Percentiles rank a stretch among this genome's conserved stretches.
Evolutionary conservation across 768 basidiomycete genomes (phyloP).

Genomic region (Chalciporus chontae): DNA sequence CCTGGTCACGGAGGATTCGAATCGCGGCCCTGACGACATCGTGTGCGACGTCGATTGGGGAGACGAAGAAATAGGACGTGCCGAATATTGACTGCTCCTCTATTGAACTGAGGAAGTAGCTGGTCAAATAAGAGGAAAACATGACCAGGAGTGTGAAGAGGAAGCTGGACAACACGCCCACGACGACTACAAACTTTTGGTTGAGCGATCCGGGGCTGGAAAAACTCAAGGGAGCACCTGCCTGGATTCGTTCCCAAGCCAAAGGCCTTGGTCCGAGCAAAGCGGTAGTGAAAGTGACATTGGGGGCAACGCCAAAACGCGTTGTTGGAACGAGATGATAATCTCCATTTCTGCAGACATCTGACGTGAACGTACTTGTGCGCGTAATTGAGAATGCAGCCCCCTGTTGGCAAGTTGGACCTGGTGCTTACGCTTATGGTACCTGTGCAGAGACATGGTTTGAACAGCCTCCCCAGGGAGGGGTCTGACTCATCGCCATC

Average conservation of each 20-base stretch:
- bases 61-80: conserved; percentile 40
- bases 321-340: conserved; percentile 51
- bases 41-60: conserved; percentile 54
- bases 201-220: conserved; percentile 13
- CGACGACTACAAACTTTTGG: conserved; percentile 45
- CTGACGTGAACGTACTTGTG: conserved; percentile 73
- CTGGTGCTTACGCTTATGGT: conserved; percentile 57
- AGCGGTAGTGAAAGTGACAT: conserved; percentile 75
- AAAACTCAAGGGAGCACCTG: conserved; percentile 26
- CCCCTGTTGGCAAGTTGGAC: background rate
- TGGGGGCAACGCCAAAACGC: conserved; percentile 81
- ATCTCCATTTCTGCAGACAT: conserved; percentile 76
- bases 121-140: conserved; percentile 66
- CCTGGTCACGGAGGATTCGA: conserved; percentile 57
- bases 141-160: conserved; percentile 66
- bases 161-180: conserved; percentile 57
- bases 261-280: conserved; percentile 63
- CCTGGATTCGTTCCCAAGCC: conserved; percentile 80
- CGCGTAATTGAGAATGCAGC: conserved; percentile 19
- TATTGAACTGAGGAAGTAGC: conserved; percentile 59
- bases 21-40: conserved; percentile 62
- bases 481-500: conserved; percentile 62
- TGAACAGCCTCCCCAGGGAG: conserved; percentile 69
- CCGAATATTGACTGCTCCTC: conserved; percentile 46
- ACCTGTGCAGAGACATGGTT: conserved; percentile 67